Evolutionary conservation across 106 monocot genomes (phyloP), one percentile per base, ranked within the genome.

Genomic region (Dioscorea zingiberensis): DNA sequence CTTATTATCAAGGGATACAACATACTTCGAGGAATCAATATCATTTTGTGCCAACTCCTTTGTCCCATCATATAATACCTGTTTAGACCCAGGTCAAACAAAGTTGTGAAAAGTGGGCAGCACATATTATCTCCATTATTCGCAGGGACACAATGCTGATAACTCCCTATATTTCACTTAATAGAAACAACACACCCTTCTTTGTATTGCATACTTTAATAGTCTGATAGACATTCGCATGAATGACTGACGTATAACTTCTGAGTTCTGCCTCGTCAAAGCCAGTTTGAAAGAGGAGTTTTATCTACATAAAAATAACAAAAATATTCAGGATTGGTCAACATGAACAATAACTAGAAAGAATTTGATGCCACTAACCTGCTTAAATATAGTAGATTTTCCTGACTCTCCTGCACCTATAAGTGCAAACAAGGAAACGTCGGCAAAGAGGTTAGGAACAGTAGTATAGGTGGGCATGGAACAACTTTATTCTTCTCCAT

Each of bases 381-480:
- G 95, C 74, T 97, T 97, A 84, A 97, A 95, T 45, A 97, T 97
- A 70, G 95, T 97, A 24, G 95, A 97, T 65, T 97, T 97, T 67
- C 95, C 95, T 13, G 95, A 97, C 80, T 97, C 95, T 73, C 95
- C 95, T 56, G 95, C 91, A 62, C 95, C 95, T 97, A 70, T 3
- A 69, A 63, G 45, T 55, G 22, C 6, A 61, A 38, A 17, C 32
- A 7, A 61, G 18, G 25, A 32, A 32, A 32, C 30, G n/a, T n/a
- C n/a, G n/a, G n/a, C n/a, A n/a, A n/a, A 28, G 38, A 38, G 38
- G 38, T 2, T 38, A 38, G 38, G 38, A 38, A 6, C 38, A 6
- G 10, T 8, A 38, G 38, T 38, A 38, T 38, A 10, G 38, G 10
- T 38, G 10, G 0, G 4, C 10, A 10, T 1, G 38, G 6, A 10